Conservation (phyloP, 495 filamentous ascomycete species). For the Xylaria grammica region DNA sequence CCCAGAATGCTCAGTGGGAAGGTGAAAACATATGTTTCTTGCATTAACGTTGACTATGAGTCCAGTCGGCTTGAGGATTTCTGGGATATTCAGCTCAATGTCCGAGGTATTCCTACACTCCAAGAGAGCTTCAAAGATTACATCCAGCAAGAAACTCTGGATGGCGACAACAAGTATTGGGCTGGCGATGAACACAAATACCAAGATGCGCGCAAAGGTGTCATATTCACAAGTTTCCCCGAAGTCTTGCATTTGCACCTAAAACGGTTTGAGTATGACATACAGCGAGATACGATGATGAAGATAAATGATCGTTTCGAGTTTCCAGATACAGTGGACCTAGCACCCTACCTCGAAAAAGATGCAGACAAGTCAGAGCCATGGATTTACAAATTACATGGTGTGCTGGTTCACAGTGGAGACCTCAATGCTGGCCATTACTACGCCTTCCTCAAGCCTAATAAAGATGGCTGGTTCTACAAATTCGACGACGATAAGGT, state of each 20-base stretch:
- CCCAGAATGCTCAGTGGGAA: constrained; percentile 92
- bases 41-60: constrained; percentile 97
- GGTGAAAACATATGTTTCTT: constrained; percentile 97
- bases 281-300: constrained; percentile 95
- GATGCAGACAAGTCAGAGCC: constrained; percentile 87
- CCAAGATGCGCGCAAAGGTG: constrained; percentile 96
- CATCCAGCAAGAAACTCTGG: constrained; percentile 92
- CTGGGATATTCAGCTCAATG: constrained; percentile 98
- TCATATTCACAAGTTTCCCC: constrained; percentile 95
- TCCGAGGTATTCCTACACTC: constrained; percentile 88
- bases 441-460: constrained; percentile 94
- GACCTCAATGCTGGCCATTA: constrained; percentile 99
- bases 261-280: constrained; percentile 98
- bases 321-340: constrained; percentile 93
- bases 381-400: constrained; percentile 90
- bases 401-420: constrained; percentile 94
- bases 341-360: constrained; percentile 82
- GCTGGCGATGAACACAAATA: constrained; percentile 86
- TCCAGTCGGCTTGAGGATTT: constrained; percentile 95
- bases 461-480: constrained; percentile 91
- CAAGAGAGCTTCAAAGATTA: constrained; percentile 97
- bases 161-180: constrained; percentile 98
- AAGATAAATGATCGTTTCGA: constrained; percentile 99
- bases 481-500: constrained; percentile 98
- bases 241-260: constrained; percentile 94